Conservation (phyloP, 164 flowering plant genomes). For the Chloranthus sessilifolius region DNA sequence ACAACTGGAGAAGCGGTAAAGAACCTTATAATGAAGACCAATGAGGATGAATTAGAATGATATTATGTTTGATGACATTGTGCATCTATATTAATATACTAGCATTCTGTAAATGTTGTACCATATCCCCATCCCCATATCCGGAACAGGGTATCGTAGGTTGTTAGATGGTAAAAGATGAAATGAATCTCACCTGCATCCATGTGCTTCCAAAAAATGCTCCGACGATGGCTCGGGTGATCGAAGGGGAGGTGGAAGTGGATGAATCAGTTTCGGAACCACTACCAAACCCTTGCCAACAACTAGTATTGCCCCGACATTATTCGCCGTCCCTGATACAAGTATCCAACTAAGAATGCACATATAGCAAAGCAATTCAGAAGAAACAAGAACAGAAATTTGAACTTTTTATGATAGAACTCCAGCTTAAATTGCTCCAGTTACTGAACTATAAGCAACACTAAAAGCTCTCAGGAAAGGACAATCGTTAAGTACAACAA, state of each 20-base stretch:
- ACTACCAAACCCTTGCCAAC: slow-evolving; percentile 90
- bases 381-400: background rate
- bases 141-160: no score
- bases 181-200: slow-evolving; percentile 96
- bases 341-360: slow-evolving; percentile 3
- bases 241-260: slow-evolving; percentile 88
- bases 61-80: no score
- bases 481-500: no score
- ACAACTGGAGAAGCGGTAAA: no score
- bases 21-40: no score
- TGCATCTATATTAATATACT: background rate
- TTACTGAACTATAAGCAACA: no score
- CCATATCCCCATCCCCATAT: background rate
- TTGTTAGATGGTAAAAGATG: no score
- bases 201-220: slow-evolving; percentile 58
- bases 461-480: no score
- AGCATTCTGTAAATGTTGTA: background rate
- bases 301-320: slow-evolving; percentile 92
- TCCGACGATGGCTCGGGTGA: slow-evolving; percentile 97
- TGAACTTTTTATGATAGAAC: no score
- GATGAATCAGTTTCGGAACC: slow-evolving; percentile 97
- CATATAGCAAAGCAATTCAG: background rate
- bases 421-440: no score
- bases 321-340: slow-evolving; percentile 87
- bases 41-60: no score